These are phyloP conservation scores for Phytopythium montanum DNA, from an alignment of 352 stramenopile species.

Conservation along the genomic window DNA sequence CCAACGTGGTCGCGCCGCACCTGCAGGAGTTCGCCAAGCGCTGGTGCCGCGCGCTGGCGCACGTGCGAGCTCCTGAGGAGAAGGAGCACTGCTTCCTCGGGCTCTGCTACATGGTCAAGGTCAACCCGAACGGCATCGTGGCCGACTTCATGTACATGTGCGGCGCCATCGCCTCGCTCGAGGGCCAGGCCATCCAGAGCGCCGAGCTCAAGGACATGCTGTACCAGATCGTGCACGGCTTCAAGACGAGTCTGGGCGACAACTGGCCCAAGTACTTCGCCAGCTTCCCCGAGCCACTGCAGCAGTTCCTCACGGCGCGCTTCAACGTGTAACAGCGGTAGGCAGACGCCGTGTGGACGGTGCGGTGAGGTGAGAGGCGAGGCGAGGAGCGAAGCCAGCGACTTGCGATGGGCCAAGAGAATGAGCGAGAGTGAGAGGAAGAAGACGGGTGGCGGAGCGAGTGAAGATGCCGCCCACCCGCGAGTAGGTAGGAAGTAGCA, in stretches of 20 bases:
- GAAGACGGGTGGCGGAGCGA: conserved; percentile 16
- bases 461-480: conserved; percentile 1
- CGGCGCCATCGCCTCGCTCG: conserved; percentile 82
- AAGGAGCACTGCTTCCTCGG: conserved; percentile 90
- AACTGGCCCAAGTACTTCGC: conserved; percentile 86
- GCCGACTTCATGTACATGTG: conserved; percentile 91
- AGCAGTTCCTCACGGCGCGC: conserved; percentile 71
- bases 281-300: conserved; percentile 79
- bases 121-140: conserved; percentile 87
- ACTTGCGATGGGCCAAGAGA: conserved; percentile 3
- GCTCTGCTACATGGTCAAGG: conserved; percentile 90
- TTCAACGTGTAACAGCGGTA: conserved; percentile 66
- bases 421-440: conserved; percentile 11
- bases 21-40: conserved; percentile 86
- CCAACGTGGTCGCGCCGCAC: conserved; percentile 72
- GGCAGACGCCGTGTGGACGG: not conserved
- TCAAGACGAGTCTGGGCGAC: conserved; percentile 85
- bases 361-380: too few relatives aligned
- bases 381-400: conserved; percentile 6
- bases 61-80: conserved; percentile 80
- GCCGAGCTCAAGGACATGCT: conserved; percentile 82
- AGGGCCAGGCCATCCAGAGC: conserved; percentile 76
- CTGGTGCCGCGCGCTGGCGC: conserved; percentile 84
- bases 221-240: conserved; percentile 86
- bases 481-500: conserved; percentile 20